Evolutionary conservation across 2,329 filamentous ascomycete genomes (phyloP).

Genomic region (Helotiales sp.): DNA sequence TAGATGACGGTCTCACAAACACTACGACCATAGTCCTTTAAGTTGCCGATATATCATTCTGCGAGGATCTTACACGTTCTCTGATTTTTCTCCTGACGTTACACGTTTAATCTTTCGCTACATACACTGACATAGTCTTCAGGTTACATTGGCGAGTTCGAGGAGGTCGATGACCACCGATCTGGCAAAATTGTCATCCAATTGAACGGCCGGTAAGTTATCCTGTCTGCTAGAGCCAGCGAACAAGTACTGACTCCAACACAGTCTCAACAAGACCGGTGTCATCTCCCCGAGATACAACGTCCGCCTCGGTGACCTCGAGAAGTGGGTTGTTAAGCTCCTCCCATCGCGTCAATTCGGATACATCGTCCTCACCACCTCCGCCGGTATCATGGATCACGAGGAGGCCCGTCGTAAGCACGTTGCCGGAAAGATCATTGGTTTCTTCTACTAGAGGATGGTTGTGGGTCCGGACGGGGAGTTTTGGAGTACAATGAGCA

Average conservation of each 20-base stretch:
- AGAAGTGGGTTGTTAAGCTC: slow-evolving; percentile 99
- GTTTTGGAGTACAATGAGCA: slow-evolving; percentile 42
- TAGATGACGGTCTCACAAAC: slow-evolving; percentile 90
- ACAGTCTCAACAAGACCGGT: slow-evolving; percentile 92
- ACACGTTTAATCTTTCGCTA: slow-evolving; percentile 95
- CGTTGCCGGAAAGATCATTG: slow-evolving; percentile 98
- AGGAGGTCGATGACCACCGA: slow-evolving; percentile 99
- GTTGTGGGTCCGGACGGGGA: slow-evolving; percentile 20
- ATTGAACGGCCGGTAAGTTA: slow-evolving; percentile 83
- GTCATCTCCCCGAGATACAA: slow-evolving; percentile 99
- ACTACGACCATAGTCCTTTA: slow-evolving; percentile 98
- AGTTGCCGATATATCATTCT: slow-evolving; percentile 96
- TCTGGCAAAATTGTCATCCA: slow-evolving; percentile 99
- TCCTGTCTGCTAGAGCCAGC: not conserved
- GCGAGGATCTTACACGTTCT: slow-evolving; percentile 98
- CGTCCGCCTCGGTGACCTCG: slow-evolving; percentile 94
- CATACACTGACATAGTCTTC: slow-evolving; percentile 65
- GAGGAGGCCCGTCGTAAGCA: slow-evolving; percentile 99
- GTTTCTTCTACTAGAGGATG: slow-evolving; percentile 91
- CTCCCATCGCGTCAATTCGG: slow-evolving; percentile 99
- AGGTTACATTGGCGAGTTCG: slow-evolving; percentile 99
- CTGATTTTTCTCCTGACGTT: slow-evolving; percentile 75
- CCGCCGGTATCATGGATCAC: slow-evolving; percentile 99
- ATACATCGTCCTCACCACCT: slow-evolving; percentile 98
- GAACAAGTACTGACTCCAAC: slow-evolving; percentile 25